These are phyloP conservation scores for Nosema granulosis DNA, from an alignment of 371 early-diverging fungal species.

Conservation along the genomic window DNA sequence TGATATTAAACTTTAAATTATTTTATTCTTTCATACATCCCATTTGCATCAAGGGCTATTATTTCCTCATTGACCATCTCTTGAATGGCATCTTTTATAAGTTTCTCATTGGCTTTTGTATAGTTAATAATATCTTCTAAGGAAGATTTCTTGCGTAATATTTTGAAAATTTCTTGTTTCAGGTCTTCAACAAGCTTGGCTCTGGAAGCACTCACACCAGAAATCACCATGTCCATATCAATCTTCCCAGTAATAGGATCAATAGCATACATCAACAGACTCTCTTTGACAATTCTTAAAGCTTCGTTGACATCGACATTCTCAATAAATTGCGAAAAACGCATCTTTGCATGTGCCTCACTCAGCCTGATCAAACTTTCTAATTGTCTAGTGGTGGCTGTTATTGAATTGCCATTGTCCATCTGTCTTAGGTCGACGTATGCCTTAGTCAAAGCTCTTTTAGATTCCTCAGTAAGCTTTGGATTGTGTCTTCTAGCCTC, in stretches of 20 bases:
- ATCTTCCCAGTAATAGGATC: constrained; percentile 94
- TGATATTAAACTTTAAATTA: not conserved
- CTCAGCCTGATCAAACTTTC: constrained; percentile 95
- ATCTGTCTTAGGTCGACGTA: constrained; percentile 82
- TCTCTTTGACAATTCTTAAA: constrained; percentile 75
- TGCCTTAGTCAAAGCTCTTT: constrained; percentile 71
- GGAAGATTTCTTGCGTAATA: constrained; percentile 39
- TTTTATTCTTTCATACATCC: constrained; percentile 32
- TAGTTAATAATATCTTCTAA: constrained; percentile 27
- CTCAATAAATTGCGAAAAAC: constrained; percentile 70
- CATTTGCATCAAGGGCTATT: not conserved
- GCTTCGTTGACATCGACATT: constrained; percentile 77
- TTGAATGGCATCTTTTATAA: constrained; percentile 45
- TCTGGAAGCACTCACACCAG: constrained; percentile 71
- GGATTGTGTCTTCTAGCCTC: constrained; percentile 78
- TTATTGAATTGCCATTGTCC: constrained; percentile 74
- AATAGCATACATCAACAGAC: constrained; percentile 85
- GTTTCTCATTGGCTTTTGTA: constrained; percentile 41
- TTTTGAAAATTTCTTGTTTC: constrained; percentile 54
- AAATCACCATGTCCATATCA: constrained; percentile 87
- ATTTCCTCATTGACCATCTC: constrained; percentile 54
- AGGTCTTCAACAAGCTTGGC: constrained; percentile 57
- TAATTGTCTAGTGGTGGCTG: constrained; percentile 94
- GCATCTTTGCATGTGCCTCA: constrained; percentile 94
- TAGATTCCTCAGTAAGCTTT: constrained; percentile 70